Evolutionary conservation across 2,329 filamentous ascomycete species (phyloP).

Genomic region (Amauroascus niger): DNA sequence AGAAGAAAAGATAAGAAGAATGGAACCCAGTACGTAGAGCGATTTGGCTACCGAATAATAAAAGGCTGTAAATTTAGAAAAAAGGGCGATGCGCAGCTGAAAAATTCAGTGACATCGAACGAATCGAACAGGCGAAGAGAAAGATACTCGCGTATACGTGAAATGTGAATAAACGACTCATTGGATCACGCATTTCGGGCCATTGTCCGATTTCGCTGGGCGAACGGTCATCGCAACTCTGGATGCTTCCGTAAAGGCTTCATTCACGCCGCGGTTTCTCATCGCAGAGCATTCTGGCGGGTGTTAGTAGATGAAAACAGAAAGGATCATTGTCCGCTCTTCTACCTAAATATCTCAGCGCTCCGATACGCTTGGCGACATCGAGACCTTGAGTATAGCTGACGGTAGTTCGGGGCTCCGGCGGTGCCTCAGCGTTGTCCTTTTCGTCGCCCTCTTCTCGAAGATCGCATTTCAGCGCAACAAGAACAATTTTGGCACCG

Average conservation of each 20-base stretch:
- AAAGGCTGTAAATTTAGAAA: conserved; percentile 5
- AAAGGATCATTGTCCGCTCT: conserved; percentile 16
- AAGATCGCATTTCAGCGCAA: conserved; percentile 93
- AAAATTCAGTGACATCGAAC: not conserved
- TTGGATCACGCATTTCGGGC: conserved; percentile 30
- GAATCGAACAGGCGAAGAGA: not conserved
- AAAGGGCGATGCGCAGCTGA: not conserved
- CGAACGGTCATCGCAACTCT: conserved; percentile 66
- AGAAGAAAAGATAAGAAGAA: not conserved
- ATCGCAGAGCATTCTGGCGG: conserved; percentile 88
- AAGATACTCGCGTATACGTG: not conserved
- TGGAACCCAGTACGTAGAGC: not conserved
- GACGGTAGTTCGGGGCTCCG: conserved; percentile 46
- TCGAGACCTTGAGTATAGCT: conserved; percentile 86
- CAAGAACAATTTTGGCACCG: conserved; percentile 85
- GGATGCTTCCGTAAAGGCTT: conserved; percentile 95
- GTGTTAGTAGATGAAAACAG: not conserved
- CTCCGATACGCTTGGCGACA: conserved; percentile 82
- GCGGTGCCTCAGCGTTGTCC: conserved; percentile 50
- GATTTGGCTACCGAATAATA: conserved; percentile 3
- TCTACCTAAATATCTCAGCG: conserved; percentile 77
- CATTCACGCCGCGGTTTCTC: conserved; percentile 94
- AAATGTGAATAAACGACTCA: conserved; percentile 16
- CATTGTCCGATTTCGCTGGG: conserved; percentile 28
- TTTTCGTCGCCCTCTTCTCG: conserved; percentile 63